Evolutionary conservation across 1,284 basidiomycete genomes (phyloP), one percentile per base, ranked within the genome.

Genomic region (Cryptococcus hybrid): DNA sequence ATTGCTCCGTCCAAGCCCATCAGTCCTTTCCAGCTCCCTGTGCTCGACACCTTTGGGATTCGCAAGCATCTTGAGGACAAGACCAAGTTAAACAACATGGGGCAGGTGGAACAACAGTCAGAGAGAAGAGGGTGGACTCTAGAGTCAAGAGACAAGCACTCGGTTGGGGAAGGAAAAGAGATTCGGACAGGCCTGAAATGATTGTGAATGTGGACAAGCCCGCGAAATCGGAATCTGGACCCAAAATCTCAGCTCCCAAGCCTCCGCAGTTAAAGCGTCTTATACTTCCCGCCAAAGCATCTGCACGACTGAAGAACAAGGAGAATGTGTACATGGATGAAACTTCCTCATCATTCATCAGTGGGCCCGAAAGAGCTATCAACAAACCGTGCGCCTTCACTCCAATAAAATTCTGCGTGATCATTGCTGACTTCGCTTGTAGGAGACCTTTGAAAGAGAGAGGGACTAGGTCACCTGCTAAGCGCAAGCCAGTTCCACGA

Each of bases 91-190:
- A 18, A 5, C n/a, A 44, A 44, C 12, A 42, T 44, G 30, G 36
- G 36, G 13, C 35, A 51, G 18, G 44, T 44, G 37, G 48, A 15
- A 5, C 24, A 58, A 6, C 38, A 54, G 7, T 47, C 57, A n/a
- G 58, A 59, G 44, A 51, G 70, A 44, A 56, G 6, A 38, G 65
- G 34, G 69, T 73, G 9, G 63, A 60, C 24, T 67, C 63, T 4
- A 55, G 51, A 8, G 69, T 61, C 5, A 56, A 72, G 11, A 58
- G 74, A 42, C 57, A 68, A 40, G 69, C 68, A 18, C 54, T 76
- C 3, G 72, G 72, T 9, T 76, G 74, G 74, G 63, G 65, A 11
- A 65, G 70, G 40, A 63, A 68, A 44, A 56, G 71, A 37, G 64
- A 59, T 44, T 66, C 67, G 13, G 70, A 72, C 50, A 69, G 65